Conservation (phyloP, 2,329 filamentous ascomycete genomes). For the Nemania serpens region DNA sequence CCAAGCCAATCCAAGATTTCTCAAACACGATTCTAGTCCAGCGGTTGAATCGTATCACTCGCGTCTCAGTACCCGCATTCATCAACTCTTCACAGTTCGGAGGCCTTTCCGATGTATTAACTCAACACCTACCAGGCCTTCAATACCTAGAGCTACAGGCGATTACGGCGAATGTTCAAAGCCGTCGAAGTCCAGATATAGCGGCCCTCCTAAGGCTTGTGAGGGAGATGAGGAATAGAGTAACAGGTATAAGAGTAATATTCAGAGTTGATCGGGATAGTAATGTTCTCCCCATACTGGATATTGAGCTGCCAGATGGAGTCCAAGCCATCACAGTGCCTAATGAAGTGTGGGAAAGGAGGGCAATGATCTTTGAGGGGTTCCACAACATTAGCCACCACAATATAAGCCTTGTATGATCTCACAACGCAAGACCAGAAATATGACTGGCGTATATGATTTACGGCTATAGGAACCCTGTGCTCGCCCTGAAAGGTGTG, state of each 20-base stretch:
- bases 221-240: not conserved
- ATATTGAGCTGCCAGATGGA: conserved; percentile 2
- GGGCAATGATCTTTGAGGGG: not conserved
- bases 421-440: not conserved
- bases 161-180: not conserved
- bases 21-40: not conserved
- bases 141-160: conserved; percentile 9
- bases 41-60: conserved; percentile 5
- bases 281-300: not conserved
- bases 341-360: conserved; percentile 1
- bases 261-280: conserved; percentile 7
- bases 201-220: not conserved
- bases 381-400: not conserved
- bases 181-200: not conserved
- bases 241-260: not conserved
- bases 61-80: not conserved
- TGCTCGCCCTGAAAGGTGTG: no score
- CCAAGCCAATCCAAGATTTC: conserved; percentile 8
- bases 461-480: not conserved
- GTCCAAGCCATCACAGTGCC: not conserved
- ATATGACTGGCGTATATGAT: not conserved
- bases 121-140: conserved; percentile 2
- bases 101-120: not conserved
- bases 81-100: not conserved
- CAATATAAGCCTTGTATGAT: not conserved